Base-by-base conservation (phyloP, 768 basidiomycete species). In the Auriculariales sp. region DNA sequence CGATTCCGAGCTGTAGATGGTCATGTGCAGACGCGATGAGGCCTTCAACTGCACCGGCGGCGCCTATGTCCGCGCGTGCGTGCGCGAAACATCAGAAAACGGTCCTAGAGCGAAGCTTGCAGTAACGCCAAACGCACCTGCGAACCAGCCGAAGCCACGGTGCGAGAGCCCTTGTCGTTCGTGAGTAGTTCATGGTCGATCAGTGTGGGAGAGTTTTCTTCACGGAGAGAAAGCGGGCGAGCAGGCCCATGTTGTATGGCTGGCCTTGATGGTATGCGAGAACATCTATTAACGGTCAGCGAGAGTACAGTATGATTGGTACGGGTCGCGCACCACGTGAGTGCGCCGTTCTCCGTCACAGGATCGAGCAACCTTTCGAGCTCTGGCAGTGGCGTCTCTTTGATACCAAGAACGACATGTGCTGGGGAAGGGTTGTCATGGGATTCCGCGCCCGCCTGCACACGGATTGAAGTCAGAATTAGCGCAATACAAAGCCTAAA, bases 61-160 rank as follows among this genome's bases (percentile, higher is more conserved):
- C 88, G 90, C 61, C 59, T 51, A n/a, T n/a, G n/a, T n/a, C n/a
- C n/a, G n/a, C n/a, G n/a, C n/a, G n/a, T n/a, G n/a, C n/a, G n/a
- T n/a, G n/a, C n/a, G 27, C 27, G 28, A 33, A 17, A 9, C 19
- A 24, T 29, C 42, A 48, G 52, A 28, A 49, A n/a, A 48, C 7
- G 4, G 15, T 10, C 14, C 48, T 25, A 35, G 34, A 48, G 22
- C 33, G 4, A 22, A 29, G 4, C 2, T 27, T 31, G 42, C n/a
- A 46, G n/a, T n/a, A n/a, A n/a, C n/a, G 5, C 3, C 45, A 30
- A 28, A 28, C 32, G 9, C 47, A 32, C 92, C 92, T 0, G 92
- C 92, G 56, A 83, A 89, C 80, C 81, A 91, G 1, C 91, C 92
- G 66, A 95, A 94, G 0, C 82, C 90, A 92, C 87, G 0, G 83